These are phyloP conservation scores for Alloascoidea africana DNA, from an alignment of 805 yeast species.

Conservation along the genomic window DNA sequence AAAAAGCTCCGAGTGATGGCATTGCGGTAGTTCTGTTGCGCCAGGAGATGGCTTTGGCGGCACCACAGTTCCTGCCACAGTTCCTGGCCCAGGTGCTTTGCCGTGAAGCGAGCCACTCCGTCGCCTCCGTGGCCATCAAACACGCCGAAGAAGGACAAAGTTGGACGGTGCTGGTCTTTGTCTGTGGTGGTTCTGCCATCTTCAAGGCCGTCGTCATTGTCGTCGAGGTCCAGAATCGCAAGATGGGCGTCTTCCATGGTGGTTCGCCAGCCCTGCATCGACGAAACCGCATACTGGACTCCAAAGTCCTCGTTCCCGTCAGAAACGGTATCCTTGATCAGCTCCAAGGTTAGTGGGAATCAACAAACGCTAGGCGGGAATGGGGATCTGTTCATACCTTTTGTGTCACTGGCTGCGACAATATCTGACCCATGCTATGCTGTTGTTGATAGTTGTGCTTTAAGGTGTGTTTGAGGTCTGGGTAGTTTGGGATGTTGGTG, in stretches of 20 bases:
- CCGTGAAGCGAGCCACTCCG: neutral
- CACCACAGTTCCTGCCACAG: too few species aligned
- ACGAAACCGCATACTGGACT: slow-evolving; percentile 75
- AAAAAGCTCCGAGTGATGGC: slow-evolving; percentile 78
- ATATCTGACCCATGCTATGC: slow-evolving; percentile 78
- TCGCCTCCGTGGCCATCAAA: slow-evolving; percentile 98
- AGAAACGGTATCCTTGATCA: neutral
- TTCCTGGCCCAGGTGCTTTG: neutral
- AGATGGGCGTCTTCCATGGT: slow-evolving; percentile 96
- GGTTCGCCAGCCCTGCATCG: slow-evolving; percentile 99
- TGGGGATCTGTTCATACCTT: slow-evolving; percentile 27
- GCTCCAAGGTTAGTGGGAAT: too few species aligned
- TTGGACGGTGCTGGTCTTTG: slow-evolving; percentile 19
- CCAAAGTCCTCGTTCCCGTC: neutral
- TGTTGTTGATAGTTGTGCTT: too few species aligned
- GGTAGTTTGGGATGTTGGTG: too few species aligned
- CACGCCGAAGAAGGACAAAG: slow-evolving; percentile 77
- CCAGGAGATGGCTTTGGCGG: too few species aligned
- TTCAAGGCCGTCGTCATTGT: neutral
- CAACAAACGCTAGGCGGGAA: too few species aligned
- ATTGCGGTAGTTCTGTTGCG: slow-evolving; percentile 43
- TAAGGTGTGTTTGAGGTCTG: too few species aligned
- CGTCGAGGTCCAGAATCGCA: slow-evolving; percentile 36
- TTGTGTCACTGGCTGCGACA: slow-evolving; percentile 79
- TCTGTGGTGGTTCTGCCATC: neutral